A percentile compares a stretch with the other conserved stretches of the same genome.
These are phyloP conservation scores for Didymella exigua DNA, from an alignment of 2,329 filamentous ascomycete species.

Conservation along the genomic window DNA sequence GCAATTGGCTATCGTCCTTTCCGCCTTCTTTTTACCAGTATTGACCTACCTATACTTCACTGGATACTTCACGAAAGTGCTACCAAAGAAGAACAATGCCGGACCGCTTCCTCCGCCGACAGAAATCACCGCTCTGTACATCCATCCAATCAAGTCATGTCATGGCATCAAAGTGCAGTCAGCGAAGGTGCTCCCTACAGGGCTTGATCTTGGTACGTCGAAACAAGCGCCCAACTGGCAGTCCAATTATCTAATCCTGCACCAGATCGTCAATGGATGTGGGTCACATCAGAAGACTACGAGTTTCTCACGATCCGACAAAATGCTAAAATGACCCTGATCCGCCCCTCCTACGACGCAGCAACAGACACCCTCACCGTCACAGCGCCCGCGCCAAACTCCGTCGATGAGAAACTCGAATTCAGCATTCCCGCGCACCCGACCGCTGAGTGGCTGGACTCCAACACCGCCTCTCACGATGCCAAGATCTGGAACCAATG, in stretches of 20 bases:
- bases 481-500: conserved; percentile 65
- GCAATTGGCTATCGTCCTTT: conserved; percentile 34
- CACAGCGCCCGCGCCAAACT: conserved; percentile 51
- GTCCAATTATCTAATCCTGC: conserved; percentile 4
- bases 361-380: conserved; percentile 57
- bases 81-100: conserved; percentile 19
- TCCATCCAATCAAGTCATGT: conserved; percentile 72
- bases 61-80: conserved; percentile 24
- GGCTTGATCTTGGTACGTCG: conserved; percentile 58
- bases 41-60: conserved; percentile 39
- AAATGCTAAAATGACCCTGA: conserved; percentile 66
- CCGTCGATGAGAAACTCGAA: conserved; percentile 34
- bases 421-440: conserved; percentile 64
- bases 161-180: conserved; percentile 63
- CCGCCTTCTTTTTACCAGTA: conserved; percentile 39
- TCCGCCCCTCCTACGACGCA: conserved; percentile 59
- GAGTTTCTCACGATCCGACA: conserved; percentile 68
- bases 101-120: conserved; percentile 46
- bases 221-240: background rate
- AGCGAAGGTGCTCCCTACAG: conserved; percentile 59
- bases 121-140: conserved; percentile 56
- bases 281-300: conserved; percentile 59
- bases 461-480: conserved; percentile 56
- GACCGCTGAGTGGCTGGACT: conserved; percentile 57
- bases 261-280: conserved; percentile 69